These are phyloP conservation scores for Lichtheimia hyalospora DNA, from an alignment of 371 early-diverging fungal species.

Conservation along the genomic window DNA sequence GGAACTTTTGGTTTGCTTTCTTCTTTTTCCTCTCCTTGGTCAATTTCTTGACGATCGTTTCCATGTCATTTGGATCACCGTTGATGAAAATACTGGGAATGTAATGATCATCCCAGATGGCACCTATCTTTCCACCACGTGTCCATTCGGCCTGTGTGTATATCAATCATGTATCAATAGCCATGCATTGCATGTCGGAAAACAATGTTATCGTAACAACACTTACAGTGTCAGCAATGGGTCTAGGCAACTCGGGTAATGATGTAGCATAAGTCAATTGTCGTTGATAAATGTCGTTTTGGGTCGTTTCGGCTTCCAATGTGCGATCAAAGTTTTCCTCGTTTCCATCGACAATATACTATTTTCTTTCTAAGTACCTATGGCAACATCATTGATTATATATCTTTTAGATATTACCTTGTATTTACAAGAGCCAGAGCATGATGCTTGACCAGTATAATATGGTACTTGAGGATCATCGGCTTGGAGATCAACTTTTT, in stretches of 20 bases:
- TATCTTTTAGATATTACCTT: constrained; percentile 28
- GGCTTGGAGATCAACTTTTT: constrained; percentile 29
- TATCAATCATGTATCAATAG: too few relatives aligned
- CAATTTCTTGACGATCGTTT: constrained; percentile 26
- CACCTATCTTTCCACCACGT: constrained; percentile 34
- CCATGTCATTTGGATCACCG: constrained; percentile 29
- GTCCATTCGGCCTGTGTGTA: constrained; percentile 23
- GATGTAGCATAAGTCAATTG: constrained; percentile 54
- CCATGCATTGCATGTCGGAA: too few relatives aligned
- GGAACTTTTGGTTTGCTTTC: constrained; percentile 20
- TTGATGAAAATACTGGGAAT: constrained; percentile 51
- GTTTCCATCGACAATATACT: constrained; percentile 48
- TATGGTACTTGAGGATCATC: constrained; percentile 47
- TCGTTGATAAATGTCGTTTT: constrained; percentile 51
- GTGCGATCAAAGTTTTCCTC: constrained; percentile 48
- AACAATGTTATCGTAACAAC: too few relatives aligned
- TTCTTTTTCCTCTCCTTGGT: constrained; percentile 11
- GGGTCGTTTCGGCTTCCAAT: constrained; percentile 36
- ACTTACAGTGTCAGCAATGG: constrained; percentile 24
- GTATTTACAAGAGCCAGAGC: constrained; percentile 41
- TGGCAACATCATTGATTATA: neutral
- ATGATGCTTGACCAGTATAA: constrained; percentile 43
- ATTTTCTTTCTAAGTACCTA: neutral
- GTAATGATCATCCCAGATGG: constrained; percentile 56
- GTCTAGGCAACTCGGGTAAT: constrained; percentile 57